Conservation (phyloP, 768 basidiomycete species). For the Pleurotus citrinopileatus region DNA sequence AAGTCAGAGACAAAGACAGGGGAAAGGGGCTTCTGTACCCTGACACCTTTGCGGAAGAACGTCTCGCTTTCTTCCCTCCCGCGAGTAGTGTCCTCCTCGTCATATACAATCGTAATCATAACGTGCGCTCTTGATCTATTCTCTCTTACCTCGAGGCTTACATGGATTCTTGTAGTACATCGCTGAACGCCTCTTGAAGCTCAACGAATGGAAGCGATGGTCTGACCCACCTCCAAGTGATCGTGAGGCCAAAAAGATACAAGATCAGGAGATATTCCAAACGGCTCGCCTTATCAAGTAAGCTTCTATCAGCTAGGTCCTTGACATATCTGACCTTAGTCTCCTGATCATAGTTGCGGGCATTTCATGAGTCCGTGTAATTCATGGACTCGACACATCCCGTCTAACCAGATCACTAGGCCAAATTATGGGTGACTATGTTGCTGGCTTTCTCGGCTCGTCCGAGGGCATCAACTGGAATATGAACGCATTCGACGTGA, state of each 20-base stretch:
- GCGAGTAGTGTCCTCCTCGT: constrained; percentile 51
- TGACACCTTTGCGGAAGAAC: constrained; percentile 52
- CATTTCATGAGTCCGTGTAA: constrained; percentile 43
- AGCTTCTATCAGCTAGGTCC: background rate
- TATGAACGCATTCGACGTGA: constrained; percentile 46
- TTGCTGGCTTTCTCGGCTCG: constrained; percentile 53
- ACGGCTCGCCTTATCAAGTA: constrained; percentile 47
- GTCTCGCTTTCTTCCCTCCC: constrained; percentile 52
- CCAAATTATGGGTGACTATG: constrained; percentile 56
- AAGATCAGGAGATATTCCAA: constrained; percentile 60
- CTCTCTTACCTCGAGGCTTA: constrained; percentile 41
- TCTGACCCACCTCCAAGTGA: constrained; percentile 36
- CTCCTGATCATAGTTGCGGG: constrained; percentile 28
- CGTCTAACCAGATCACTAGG: background rate
- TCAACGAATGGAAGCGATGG: constrained; percentile 53
- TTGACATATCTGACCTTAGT: background rate
- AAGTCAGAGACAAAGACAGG: constrained; percentile 41
- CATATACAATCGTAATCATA: constrained; percentile 58
- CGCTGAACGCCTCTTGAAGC: constrained; percentile 45
- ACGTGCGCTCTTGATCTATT: constrained; percentile 36
- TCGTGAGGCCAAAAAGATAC: constrained; percentile 18
- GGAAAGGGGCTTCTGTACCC: constrained; percentile 52
- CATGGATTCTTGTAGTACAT: constrained; percentile 39
- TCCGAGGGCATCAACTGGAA: constrained; percentile 52
- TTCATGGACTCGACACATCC: too few species aligned